phyloP scores from a whole-genome alignment of 176 grass and related monocot genomes.

The Bothriochloa decipiens region DNA sequence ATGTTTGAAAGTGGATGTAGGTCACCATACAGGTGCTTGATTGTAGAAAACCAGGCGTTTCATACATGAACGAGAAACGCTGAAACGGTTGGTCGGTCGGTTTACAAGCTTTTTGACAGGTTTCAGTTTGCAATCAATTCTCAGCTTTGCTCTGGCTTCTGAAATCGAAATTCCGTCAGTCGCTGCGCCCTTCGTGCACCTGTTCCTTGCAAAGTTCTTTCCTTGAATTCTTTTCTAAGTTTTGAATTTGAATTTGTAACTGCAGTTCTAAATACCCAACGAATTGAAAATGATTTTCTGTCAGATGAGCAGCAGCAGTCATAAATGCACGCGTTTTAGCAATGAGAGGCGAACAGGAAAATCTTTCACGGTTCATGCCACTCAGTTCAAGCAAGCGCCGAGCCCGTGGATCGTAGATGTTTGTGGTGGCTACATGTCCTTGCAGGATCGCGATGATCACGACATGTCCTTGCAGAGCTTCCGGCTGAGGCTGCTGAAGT shows the following conservation, averaged over 20 bases:
- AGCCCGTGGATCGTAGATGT: neutral
- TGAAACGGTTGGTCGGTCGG: neutral
- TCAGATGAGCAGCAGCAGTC: neutral
- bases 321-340: neutral
- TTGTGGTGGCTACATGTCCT: too few species aligned
- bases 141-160: too few species aligned
- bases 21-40: neutral
- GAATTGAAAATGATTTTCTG: neutral
- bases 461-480: slow-evolving; percentile 56
- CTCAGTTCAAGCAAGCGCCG: too few species aligned
- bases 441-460: neutral
- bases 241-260: neutral
- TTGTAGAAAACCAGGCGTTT: neutral
- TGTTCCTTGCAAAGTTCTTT: neutral
- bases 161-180: neutral
- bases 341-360: too few species aligned
- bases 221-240: neutral
- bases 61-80: neutral
- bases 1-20: neutral
- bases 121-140: neutral
- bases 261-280: neutral
- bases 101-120: neutral
- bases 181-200: neutral
- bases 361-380: too few species aligned
- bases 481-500: slow-evolving; percentile 69